These are phyloP conservation scores for Platanthera guangdongensis DNA, from an alignment of 106 monocot genomes.

Conservation along the genomic window DNA sequence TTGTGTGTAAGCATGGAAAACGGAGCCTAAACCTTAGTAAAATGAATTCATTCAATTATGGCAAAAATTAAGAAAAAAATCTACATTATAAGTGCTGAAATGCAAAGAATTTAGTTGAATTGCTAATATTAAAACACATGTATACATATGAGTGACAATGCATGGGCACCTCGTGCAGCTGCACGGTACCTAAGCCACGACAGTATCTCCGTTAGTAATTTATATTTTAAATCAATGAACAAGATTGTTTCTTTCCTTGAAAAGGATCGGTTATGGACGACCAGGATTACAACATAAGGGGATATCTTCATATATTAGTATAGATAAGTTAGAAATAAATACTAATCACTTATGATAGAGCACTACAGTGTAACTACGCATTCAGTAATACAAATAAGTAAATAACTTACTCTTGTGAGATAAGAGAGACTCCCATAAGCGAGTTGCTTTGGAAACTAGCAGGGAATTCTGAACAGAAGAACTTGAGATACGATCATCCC, in stretches of 20 bases:
- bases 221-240: no score
- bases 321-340: background rate
- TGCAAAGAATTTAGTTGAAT: background rate
- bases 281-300: no score
- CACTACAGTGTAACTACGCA: background rate
- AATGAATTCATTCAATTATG: background rate
- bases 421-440: conserved; percentile 91
- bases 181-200: no score
- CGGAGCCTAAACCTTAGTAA: no score
- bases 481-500: conserved; percentile 73
- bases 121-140: background rate
- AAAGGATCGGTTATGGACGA: no score
- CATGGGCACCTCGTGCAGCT: no score
- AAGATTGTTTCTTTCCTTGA: no score
- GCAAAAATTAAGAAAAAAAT: background rate
- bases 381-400: conserved; percentile 10
- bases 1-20: no score
- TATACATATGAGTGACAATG: background rate
- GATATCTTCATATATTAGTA: no score
- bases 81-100: background rate
- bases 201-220: no score
- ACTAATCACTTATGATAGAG: background rate
- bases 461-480: conserved; percentile 71
- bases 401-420: conserved; percentile 64
- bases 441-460: conserved; percentile 84